Percentiles rank a stretch among this genome's conserved stretches.
Evolutionary conservation across 345 rosid genomes (phyloP).

Genomic region (Rhizophora mangle): DNA sequence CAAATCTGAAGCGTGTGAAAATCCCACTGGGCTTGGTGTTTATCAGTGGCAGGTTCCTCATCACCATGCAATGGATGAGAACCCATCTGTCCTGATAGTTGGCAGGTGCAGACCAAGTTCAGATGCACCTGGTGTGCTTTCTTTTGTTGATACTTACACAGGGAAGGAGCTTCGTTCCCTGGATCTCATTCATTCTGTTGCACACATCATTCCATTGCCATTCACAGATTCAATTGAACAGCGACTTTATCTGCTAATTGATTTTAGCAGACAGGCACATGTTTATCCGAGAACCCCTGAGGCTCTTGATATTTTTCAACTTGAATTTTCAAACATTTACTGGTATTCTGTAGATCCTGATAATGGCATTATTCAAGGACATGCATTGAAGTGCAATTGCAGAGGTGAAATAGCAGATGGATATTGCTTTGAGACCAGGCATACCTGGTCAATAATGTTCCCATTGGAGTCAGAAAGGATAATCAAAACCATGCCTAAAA

Average conservation of each 20-base stretch:
- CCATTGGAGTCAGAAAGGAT: conserved; percentile 90
- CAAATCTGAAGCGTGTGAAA: conserved; percentile 56
- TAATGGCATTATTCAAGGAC: conserved; percentile 70
- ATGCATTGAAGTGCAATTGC: conserved; percentile 60
- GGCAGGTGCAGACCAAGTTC: conserved; percentile 62
- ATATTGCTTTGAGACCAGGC: conserved; percentile 73
- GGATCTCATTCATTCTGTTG: conserved; percentile 61
- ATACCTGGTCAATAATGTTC: conserved; percentile 86
- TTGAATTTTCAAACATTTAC: conserved; percentile 68
- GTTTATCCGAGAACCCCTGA: conserved; percentile 79
- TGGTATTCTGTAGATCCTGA: conserved; percentile 84
- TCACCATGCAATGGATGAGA: conserved; percentile 93
- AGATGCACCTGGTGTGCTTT: conserved; percentile 62
- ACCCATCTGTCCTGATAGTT: conserved; percentile 87
- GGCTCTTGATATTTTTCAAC: conserved; percentile 58
- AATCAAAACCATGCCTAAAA: conserved; percentile 62
- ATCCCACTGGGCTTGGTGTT: conserved; percentile 56
- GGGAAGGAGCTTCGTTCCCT: conserved; percentile 67
- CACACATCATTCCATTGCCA: conserved; percentile 81
- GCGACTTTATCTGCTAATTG: conserved; percentile 79
- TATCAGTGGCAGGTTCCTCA: conserved; percentile 97
- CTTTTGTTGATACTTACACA: conserved; percentile 81
- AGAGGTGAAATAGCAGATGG: conserved; percentile 53
- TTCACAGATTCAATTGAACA: conserved; percentile 87
- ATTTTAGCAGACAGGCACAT: conserved; percentile 59